Conservation (phyloP, 169 alveolate genomes). For the Cyclospora cayetanensis region DNA sequence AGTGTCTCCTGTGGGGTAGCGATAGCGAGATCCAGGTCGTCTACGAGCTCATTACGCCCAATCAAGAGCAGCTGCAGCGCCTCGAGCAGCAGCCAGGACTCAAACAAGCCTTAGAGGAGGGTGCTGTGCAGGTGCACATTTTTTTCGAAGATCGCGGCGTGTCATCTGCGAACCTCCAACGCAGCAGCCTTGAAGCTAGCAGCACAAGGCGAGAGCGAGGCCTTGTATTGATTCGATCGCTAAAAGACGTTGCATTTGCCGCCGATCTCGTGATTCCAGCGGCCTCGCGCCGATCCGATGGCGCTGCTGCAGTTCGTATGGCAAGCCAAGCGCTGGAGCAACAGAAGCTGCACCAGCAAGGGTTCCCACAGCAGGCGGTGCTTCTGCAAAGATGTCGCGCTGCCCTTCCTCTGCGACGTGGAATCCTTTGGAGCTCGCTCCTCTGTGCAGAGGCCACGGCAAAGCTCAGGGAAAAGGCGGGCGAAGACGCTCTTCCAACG, state of each 20-base stretch:
- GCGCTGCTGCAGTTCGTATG: not conserved
- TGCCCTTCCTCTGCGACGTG: not conserved
- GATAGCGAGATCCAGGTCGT: not conserved
- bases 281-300: not conserved
- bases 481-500: not conserved
- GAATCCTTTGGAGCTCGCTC: not conserved
- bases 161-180: not conserved
- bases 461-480: not conserved
- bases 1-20: slow-evolving; percentile 3
- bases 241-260: not conserved
- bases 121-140: not conserved
- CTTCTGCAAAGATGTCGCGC: not conserved
- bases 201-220: not conserved
- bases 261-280: not conserved
- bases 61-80: not conserved
- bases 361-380: not conserved
- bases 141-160: not conserved
- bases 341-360: not conserved
- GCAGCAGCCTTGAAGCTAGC: not conserved
- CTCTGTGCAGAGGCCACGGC: not conserved
- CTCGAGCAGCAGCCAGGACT: not conserved
- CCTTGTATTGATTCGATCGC: not conserved
- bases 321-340: not conserved
- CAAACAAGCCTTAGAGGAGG: not conserved
- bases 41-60: not conserved